A percentile compares a stretch with the other conserved stretches of the same genome.
Evolutionary conservation across 495 filamentous ascomycete genomes (phyloP).

Genomic region (Penicillium odoratum): DNA sequence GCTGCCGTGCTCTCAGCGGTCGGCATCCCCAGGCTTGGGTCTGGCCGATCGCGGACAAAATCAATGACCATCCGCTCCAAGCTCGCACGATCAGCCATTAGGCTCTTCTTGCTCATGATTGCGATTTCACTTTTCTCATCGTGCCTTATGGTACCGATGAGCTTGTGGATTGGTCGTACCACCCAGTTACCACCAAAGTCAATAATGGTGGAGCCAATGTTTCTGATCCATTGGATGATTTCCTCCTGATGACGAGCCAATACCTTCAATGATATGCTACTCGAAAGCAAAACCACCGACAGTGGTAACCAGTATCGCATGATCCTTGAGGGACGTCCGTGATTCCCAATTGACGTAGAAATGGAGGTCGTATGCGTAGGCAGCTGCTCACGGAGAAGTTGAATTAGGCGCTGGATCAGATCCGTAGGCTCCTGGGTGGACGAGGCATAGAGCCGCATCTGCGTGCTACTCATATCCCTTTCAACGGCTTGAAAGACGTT

Average conservation of each 20-base stretch:
- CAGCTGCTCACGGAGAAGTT: constrained; percentile 59
- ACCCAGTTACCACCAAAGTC: constrained; percentile 98
- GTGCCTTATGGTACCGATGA: constrained; percentile 89
- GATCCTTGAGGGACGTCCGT: constrained; percentile 74
- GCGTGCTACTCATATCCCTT: constrained; percentile 53
- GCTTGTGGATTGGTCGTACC: constrained; percentile 73
- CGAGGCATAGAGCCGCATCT: constrained; percentile 26
- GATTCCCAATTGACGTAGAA: constrained; percentile 42
- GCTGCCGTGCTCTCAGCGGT: constrained; percentile 60
- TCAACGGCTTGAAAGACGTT: constrained; percentile 64
- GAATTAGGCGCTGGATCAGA: constrained; percentile 65
- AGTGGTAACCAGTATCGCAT: constrained; percentile 87
- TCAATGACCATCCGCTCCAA: constrained; percentile 97
- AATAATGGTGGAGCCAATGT: constrained; percentile 71
- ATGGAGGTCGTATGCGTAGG: constrained; percentile 60
- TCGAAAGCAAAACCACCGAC: constrained; percentile 62
- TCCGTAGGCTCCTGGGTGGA: constrained; percentile 47
- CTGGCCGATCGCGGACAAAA: constrained; percentile 78
- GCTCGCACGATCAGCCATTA: constrained; percentile 85
- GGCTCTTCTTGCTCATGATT: constrained; percentile 88
- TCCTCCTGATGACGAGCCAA: constrained; percentile 68
- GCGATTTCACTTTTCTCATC: constrained; percentile 88
- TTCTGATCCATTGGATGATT: constrained; percentile 71
- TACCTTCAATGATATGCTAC: constrained; percentile 77
- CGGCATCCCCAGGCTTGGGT: constrained; percentile 45